A percentile compares a stretch with the other conserved stretches of the same genome.
phyloP scores from a whole-genome alignment of 2,329 filamentous ascomycete species.

The Mycogone perniciosa region DNA sequence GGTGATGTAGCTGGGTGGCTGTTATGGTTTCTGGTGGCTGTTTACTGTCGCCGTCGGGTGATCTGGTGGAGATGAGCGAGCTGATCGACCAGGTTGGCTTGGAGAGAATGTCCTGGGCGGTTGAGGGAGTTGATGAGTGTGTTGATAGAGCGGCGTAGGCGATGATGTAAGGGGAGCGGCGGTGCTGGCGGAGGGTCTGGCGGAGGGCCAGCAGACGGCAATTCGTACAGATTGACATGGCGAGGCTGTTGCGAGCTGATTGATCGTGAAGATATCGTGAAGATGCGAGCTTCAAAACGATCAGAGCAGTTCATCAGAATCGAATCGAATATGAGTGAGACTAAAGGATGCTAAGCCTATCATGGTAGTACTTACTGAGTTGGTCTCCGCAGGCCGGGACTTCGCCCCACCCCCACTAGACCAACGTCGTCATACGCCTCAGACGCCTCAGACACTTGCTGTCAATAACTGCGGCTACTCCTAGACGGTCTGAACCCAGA shows the following conservation, averaged over 20 bases:
- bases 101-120: slow-evolving; percentile 47
- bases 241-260: not conserved
- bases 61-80: slow-evolving; percentile 50
- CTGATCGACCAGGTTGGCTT: slow-evolving; percentile 78
- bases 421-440: slow-evolving; percentile 11
- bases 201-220: slow-evolving; percentile 24
- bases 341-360: not conserved
- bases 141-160: slow-evolving; percentile 16
- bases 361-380: slow-evolving; percentile 2
- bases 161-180: slow-evolving; percentile 9
- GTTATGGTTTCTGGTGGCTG: slow-evolving; percentile 45
- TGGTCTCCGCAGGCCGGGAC: not conserved
- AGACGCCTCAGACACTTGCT: not conserved
- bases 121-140: slow-evolving; percentile 14
- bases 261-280: not conserved
- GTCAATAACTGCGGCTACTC: not conserved
- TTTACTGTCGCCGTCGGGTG: slow-evolving; percentile 15
- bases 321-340: not conserved
- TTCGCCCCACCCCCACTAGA: slow-evolving; percentile 11
- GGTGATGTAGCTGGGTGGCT: slow-evolving; percentile 65
- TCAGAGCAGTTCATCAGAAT: not conserved
- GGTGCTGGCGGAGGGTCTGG: slow-evolving; percentile 14
- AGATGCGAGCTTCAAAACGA: not conserved
- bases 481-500: not conserved
- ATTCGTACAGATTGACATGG: slow-evolving; percentile 26